Base-by-base conservation (phyloP, 768 basidiomycete species). In the Termitomyces sp. region DNA sequence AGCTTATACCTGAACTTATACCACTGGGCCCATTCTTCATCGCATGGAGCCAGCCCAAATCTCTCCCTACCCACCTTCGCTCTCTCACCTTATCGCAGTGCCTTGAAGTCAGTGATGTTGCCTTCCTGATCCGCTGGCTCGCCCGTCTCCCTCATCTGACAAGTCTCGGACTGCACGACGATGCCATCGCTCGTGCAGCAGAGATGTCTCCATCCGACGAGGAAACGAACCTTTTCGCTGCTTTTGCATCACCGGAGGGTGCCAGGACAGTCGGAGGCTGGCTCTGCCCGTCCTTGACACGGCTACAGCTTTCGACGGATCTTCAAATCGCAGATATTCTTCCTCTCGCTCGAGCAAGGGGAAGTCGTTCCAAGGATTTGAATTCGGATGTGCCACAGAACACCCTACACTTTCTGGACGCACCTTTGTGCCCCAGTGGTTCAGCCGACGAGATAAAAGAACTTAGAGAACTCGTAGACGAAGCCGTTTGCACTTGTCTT, bases 71-170 rank as follows among this genome's bases (percentile, higher is more conserved):
- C 12, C 33, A 64, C 6, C 63, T 75, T 2, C 73, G 73, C 38
- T 69, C 69, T 36, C 67, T 76, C 53, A 69, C 73, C 40, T 65
- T 75, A 4, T 33, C 60, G 9, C 53, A 70, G 13, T 69, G 68
- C 50, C 50, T 75, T 18, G 38, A 42, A 22, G 18, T 59, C 13
- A 32, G 28, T 20, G 73, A 75, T 49, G 60, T 71, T 9, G 65
- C 71, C 1, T 68, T 67, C 57, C 57, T 76, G 18, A 69, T 74
- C 36, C 65, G 71, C 20, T 75, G 70, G 68, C 67, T 75, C 22
- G 65, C 60, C 4, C 70, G 72, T 24, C 60, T 74, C 3, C 69
- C 72, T 1, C 63, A 66, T 40, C 69, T 76, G 35, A 64, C 71
- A 4, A 68, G 69, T 9, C 68, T 75, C 35, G 65, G 61, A 1